Evolutionary conservation across 2,329 filamentous ascomycete species (phyloP).

Genomic region (Xylaria sp.): DNA sequence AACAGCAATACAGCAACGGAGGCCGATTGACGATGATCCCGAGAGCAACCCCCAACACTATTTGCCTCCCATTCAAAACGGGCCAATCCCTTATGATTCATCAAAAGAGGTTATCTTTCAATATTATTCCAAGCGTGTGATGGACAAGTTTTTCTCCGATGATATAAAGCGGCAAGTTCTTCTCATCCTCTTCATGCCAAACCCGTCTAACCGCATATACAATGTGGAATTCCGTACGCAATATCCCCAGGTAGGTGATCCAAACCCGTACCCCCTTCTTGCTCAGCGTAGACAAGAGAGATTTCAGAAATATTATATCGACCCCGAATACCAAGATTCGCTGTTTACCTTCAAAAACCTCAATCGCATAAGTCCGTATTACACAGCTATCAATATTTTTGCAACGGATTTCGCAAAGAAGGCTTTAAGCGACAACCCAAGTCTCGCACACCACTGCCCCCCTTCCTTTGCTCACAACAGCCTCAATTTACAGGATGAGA

Average conservation of each 20-base stretch:
- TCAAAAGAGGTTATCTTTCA: background rate
- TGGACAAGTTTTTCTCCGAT: background rate
- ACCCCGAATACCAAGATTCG: background rate
- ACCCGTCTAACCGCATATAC: background rate
- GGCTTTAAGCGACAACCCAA: background rate
- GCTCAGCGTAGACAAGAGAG: background rate
- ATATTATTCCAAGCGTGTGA: background rate
- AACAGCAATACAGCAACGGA: background rate
- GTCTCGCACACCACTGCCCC: background rate
- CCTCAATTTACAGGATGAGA: background rate
- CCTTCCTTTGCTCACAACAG: background rate
- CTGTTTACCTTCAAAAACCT: background rate
- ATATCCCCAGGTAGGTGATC: background rate
- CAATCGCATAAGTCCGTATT: background rate
- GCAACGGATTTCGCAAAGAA: conserved; percentile 7
- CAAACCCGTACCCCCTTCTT: background rate
- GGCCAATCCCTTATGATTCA: background rate
- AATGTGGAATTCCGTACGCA: background rate
- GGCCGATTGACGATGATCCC: background rate
- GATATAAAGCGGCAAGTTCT: background rate
- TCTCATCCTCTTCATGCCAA: conserved; percentile 11
- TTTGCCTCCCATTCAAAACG: background rate
- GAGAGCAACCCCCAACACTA: background rate
- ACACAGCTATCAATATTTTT: background rate
- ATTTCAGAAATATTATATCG: background rate